Base-by-base conservation (phyloP, 2,329 filamentous ascomycete genomes). In the Gremmenia infestans region DNA sequence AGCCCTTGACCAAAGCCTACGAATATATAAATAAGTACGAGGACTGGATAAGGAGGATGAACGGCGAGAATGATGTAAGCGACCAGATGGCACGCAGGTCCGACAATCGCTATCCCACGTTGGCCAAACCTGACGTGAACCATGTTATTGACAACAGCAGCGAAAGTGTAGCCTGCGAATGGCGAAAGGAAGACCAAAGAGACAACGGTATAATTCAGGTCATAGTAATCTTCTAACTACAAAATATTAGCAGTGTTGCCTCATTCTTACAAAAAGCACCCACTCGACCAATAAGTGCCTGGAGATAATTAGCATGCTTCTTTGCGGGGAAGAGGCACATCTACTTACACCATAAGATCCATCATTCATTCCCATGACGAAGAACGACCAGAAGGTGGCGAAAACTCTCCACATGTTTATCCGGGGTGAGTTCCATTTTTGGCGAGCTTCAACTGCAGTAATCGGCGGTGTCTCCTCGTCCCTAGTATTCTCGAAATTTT, bases 1-100 rank as follows among this genome's bases (percentile, higher is more conserved):
- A 91, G 72, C 2, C 88, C 88, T 67, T 87, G 90, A 1, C 88
- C 88, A 49, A 89, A 84, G 1, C 87, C 88, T 1, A 82, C 79
- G 17, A 91, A 72, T 50, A 85, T 78, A 65, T 87, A 83, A 25
- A 84, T 76, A 14, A 88, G 71, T 1, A 87, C 81, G 0, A 91
- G 72, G 0, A 83, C 82, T 0, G 85, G 81, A 64, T 85, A 91
- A 0, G 86, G 85, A 1, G 87, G 88, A 67, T 90, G 88, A 4
- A 85, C 71, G 4, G 81, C 78, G 54, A 88, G 78, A 28, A 86
- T 74, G 23, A 87, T 70, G 65, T 89, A 91, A 17, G 86, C 81
- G 23, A 84, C 62, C 8, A 90, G 66, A 63, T 89, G 86, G 60
- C 79, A 82, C 11, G 77, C 56, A 0, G 88, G 85, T 0, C 78